Base-by-base conservation (phyloP, 2,329 filamentous ascomycete genomes). In the Metarhizium humberi region DNA sequence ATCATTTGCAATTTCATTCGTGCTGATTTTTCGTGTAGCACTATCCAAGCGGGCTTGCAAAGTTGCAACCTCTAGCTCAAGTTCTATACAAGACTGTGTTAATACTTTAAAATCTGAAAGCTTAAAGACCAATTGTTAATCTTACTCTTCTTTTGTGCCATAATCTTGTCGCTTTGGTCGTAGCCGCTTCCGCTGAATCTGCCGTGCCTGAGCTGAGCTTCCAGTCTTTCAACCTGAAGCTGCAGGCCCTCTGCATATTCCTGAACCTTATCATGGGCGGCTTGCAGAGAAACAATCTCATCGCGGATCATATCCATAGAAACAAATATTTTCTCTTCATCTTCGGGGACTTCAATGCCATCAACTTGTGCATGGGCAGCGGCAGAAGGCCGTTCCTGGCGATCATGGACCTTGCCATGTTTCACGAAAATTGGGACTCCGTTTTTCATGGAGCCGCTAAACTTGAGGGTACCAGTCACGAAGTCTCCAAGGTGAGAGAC, bases 1-100 rank as follows among this genome's bases (percentile, higher is more conserved):
- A 58, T 85, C 80, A 56, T 80, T 83, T 58, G 84, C 79, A 53
- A 84, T 82, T 52, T 87, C 82, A 40, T 78, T 75, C n/a, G 82
- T 75, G 57, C 78, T 81, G 29, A 80, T 73, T 63, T 85, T 85
- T 48, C 80, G 80, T 54, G 84, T 82, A 42, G 80, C 76, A 59
- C 84, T 77, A 57, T 86, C 82, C 1, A 88, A 71, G 16, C 80
- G 82, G 7, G 77, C 73, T 62, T 86, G 80, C 42, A 88, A 71
- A 20, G 81, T 75, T 50, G 80, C 76, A 47, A 88, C 72, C 62
- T 82, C 76, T 30, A 79, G 72, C 64, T 86, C 80, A 43, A 87
- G 72, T 51, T 78, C 82, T 81, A 59, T 5, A 40, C 40, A n/a
- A 20, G 2, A 29, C 8, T 3, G 46, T 47, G 40, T 61, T 50